These are phyloP conservation scores for Fusarium lyarnte DNA, from an alignment of 2,329 filamentous ascomycete genomes.

Conservation along the genomic window DNA sequence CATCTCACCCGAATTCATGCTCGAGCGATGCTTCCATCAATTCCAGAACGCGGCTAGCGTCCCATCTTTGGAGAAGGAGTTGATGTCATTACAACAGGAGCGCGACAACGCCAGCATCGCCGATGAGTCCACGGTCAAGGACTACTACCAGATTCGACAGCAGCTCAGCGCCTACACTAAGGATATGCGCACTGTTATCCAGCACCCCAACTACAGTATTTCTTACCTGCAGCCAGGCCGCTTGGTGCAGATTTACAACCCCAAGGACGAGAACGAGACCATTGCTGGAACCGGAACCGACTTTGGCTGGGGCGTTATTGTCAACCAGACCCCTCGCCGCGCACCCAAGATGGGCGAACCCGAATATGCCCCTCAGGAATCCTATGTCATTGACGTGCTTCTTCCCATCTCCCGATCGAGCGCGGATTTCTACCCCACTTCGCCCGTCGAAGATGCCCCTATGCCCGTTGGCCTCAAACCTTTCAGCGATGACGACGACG, in stretches of 20 bases:
- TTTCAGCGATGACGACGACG: conserved; percentile 43
- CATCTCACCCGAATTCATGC: conserved; percentile 98
- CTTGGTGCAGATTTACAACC: conserved; percentile 84
- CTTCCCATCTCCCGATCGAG: conserved; percentile 67
- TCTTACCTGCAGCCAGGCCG: conserved; percentile 90
- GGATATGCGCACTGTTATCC: conserved; percentile 92
- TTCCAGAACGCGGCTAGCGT: conserved; percentile 96
- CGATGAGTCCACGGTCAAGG: conserved; percentile 88
- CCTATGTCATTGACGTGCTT: conserved; percentile 84
- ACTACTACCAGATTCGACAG: conserved; percentile 91
- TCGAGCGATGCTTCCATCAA: conserved; percentile 98
- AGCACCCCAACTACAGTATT: conserved; percentile 86
- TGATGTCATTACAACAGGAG: conserved; percentile 80
- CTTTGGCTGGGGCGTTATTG: conserved; percentile 94
- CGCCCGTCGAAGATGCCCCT: conserved; percentile 46
- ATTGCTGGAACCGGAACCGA: conserved; percentile 60
- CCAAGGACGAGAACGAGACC: conserved; percentile 56
- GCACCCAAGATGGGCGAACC: conserved; percentile 73
- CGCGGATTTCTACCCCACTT: conserved; percentile 54
- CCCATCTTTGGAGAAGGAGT: conserved; percentile 81
- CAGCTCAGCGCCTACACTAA: conserved; percentile 84
- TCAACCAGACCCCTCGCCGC: conserved; percentile 75
- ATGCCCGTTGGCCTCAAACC: conserved; percentile 70
- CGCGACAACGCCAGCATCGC: conserved; percentile 78
- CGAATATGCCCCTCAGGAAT: conserved; percentile 77